Conservation (phyloP, 768 basidiomycete species). For the Cystobasidium ongulense region DNA sequence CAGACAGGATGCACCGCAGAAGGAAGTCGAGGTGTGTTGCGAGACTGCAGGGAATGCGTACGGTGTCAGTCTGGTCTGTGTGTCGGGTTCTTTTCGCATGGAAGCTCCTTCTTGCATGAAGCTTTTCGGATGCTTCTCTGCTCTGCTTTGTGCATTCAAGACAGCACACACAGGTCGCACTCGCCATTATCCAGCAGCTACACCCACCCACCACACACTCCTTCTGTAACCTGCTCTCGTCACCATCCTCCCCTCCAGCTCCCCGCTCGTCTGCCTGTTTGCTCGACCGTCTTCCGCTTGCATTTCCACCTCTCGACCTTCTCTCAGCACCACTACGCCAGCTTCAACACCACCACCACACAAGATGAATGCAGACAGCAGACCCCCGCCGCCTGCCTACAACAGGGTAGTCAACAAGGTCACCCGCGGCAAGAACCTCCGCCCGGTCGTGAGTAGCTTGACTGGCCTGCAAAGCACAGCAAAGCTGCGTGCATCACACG, state of each 20-base stretch:
- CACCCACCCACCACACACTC: background rate
- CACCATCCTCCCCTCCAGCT: background rate
- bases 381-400: background rate
- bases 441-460: background rate
- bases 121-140: too few species aligned
- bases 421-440: background rate
- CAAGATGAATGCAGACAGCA: background rate
- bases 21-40: background rate
- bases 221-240: background rate
- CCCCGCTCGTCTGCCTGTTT: background rate
- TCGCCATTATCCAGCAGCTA: background rate
- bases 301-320: background rate
- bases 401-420: background rate
- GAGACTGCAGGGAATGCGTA: background rate
- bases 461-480: background rate
- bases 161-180: too few species aligned
- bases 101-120: too few species aligned
- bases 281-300: background rate
- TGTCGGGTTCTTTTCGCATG: too few species aligned
- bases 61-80: too few species aligned
- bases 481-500: background rate
- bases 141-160: too few species aligned
- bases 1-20: too few species aligned
- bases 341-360: background rate
- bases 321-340: background rate